Base-by-base conservation (phyloP, 2,329 filamentous ascomycete genomes). In the Neocucurbitaria cava region DNA sequence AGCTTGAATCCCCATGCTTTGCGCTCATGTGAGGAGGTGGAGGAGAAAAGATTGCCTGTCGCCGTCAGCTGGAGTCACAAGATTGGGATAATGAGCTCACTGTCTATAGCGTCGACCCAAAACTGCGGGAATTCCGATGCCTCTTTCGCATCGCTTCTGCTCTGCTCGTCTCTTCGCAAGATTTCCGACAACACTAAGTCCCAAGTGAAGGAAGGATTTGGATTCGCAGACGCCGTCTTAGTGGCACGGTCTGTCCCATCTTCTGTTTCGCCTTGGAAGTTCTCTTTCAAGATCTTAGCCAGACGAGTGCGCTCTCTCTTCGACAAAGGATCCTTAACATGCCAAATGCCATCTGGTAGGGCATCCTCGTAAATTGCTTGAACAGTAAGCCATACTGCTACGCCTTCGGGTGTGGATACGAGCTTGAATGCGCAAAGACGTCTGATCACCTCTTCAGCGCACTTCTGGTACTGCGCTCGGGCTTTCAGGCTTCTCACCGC, bases 1-100 rank as follows among this genome's bases (percentile, higher is more conserved):
- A 98, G 84, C 67, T 93, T 87, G 76, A 98, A 94, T 0, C 95
- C 95, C 75, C 92, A 92, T 68, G 91, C 92, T 76, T 97, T 98
- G 51, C 96, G 89, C 64, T 93, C 91, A 39, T 93, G 87, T 1
- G 92, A 96, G 7, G 93, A 89, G 10, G 85, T 87, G 52, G 89
- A 86, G 5, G 91, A 89, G 72, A 98, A 97, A 3, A 97, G 82
- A 8, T 90, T 89, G 71, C 94, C 90, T 94, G 59, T 0, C 41
- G 2, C 49, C 28, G 35, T 64, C n/a, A 66, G 42, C 42, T 46
- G 39, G 39, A 8, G 13, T 28, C 4, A 10, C 21, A 20, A 35
- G 13, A 18, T 20, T 9, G 2, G 13, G 26, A n/a, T 23, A 2
- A 23, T 51, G n/a, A 53, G 80, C 88, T 80, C 76, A 92, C 90